These are phyloP conservation scores for Boletus bicolor DNA, from an alignment of 768 basidiomycete species.

Conservation along the genomic window DNA sequence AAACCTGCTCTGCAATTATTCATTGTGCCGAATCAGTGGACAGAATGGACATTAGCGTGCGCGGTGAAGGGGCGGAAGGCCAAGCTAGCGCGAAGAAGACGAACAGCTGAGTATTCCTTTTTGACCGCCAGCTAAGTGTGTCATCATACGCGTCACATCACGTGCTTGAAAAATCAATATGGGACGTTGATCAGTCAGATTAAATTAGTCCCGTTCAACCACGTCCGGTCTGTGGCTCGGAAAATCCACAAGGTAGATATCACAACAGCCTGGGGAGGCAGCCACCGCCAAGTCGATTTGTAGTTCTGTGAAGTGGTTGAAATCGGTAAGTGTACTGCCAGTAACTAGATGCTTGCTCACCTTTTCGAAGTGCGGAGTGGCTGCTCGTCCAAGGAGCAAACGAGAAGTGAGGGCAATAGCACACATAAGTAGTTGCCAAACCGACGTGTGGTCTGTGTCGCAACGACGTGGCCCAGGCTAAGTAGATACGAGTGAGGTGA, in stretches of 20 bases:
- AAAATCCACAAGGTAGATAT: background rate
- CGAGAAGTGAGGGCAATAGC: background rate
- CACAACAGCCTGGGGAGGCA: no score
- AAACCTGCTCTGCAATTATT: conserved; percentile 27
- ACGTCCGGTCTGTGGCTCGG: background rate
- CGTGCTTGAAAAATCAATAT: conserved; percentile 18
- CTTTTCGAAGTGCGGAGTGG: background rate
- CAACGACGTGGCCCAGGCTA: background rate
- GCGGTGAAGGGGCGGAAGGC: background rate
- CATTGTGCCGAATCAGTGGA: conserved; percentile 13
- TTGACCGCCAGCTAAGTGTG: background rate
- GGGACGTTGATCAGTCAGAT: background rate
- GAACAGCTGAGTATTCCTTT: conserved; percentile 6
- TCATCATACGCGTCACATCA: conserved; percentile 16
- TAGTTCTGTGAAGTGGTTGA: background rate
- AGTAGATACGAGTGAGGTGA: background rate
- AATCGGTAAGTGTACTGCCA: background rate
- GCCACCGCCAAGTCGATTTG: no score
- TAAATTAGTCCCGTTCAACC: background rate
- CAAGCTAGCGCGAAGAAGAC: background rate
- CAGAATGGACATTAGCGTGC: conserved; percentile 4
- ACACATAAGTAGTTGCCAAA: background rate
- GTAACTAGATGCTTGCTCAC: background rate
- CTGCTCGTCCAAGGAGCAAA: background rate
- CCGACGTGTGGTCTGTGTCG: background rate